Evolutionary conservation across 2,329 filamentous ascomycete species (phyloP).

Genomic region (Paecilomyces sp.): DNA sequence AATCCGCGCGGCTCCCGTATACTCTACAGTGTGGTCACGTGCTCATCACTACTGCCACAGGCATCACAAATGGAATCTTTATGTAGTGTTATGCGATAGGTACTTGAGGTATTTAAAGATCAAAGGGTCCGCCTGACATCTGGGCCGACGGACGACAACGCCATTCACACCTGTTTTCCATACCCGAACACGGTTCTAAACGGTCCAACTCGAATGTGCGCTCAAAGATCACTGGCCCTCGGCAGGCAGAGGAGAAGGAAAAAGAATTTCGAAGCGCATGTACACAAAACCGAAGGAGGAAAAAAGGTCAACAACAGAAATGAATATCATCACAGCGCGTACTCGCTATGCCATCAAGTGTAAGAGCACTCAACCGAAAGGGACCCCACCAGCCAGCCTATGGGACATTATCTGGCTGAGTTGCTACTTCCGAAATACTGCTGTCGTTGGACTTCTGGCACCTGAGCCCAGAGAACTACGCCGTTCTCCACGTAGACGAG

Average conservation of each 20-base stretch:
- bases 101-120: constrained; percentile 4
- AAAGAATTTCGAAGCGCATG: constrained; percentile 34
- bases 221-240: constrained; percentile 16
- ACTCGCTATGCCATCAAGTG: constrained; percentile 30
- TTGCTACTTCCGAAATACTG: constrained; percentile 33
- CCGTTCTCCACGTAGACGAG: constrained; percentile 31
- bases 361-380: constrained; percentile 13
- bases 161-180: constrained; percentile 37
- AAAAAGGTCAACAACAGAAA: constrained; percentile 12
- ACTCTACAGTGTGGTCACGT: background rate
- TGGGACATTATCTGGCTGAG: constrained; percentile 29
- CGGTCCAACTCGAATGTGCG: constrained; percentile 30
- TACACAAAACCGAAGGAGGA: constrained; percentile 17
- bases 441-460: constrained; percentile 25
- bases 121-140: constrained; percentile 23
- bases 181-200: constrained; percentile 37
- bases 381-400: constrained; percentile 7
- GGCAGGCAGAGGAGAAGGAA: constrained; percentile 16
- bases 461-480: constrained; percentile 30
- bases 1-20: background rate
- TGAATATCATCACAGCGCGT: constrained; percentile 28
- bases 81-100: background rate
- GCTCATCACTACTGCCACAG: background rate
- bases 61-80: background rate
- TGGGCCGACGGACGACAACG: constrained; percentile 28